phyloP scores from a whole-genome alignment of 225 moss, liverwort and hornwort genomes.

The Straminergon stramineum region DNA sequence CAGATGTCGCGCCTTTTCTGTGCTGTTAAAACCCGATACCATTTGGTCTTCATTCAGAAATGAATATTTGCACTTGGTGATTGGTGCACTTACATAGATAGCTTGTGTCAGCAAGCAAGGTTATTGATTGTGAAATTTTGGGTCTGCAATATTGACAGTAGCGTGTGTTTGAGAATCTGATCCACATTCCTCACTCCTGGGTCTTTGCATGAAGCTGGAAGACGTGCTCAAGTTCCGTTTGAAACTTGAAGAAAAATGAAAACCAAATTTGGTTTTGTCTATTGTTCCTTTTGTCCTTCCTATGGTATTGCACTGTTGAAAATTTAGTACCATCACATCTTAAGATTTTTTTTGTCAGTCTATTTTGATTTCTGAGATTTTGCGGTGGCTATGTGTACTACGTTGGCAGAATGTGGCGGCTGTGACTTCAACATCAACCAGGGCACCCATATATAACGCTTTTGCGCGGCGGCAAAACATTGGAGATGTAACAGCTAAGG shows the following conservation, averaged over 20 bases:
- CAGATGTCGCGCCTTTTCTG: background rate
- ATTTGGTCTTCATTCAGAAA: background rate
- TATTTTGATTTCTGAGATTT: background rate
- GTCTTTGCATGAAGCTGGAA: background rate
- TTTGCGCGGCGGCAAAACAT: slow-evolving; percentile 97
- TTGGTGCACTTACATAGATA: background rate
- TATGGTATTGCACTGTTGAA: background rate
- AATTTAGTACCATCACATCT: background rate
- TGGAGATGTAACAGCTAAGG: slow-evolving; percentile 97
- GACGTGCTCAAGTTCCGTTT: background rate
- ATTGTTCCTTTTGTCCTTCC: background rate
- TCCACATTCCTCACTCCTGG: background rate
- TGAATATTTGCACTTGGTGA: background rate
- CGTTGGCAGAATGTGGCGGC: slow-evolving; percentile 90
- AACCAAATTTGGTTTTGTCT: background rate
- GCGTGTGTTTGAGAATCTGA: background rate
- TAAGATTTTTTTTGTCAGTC: background rate
- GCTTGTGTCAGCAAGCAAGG: background rate
- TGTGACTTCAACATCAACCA: slow-evolving; percentile 92
- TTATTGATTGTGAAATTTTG: background rate
- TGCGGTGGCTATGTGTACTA: background rate
- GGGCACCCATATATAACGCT: slow-evolving; percentile 96
- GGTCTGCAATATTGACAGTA: background rate
- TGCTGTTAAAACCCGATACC: background rate
- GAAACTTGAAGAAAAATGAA: background rate